phyloP scores from a whole-genome alignment of 1,284 basidiomycete species.

The Moesziomyces globuligerus region DNA sequence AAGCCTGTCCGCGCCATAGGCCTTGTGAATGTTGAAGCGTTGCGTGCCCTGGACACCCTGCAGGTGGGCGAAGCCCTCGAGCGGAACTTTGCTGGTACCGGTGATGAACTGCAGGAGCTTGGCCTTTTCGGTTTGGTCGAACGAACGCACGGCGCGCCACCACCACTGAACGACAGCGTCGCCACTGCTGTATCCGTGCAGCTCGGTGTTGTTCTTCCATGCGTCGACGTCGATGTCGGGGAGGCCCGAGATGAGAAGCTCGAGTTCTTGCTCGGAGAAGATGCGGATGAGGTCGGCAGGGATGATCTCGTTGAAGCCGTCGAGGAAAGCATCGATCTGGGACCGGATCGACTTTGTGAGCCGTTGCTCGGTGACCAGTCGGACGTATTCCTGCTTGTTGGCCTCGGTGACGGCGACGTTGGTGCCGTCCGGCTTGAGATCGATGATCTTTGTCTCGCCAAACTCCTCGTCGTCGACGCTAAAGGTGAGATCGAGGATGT shows the following conservation, averaged over 20 bases:
- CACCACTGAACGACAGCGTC: slow-evolving; percentile 98
- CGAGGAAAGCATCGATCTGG: slow-evolving; percentile 79
- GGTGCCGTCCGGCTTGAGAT: slow-evolving; percentile 61
- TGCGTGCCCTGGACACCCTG: slow-evolving; percentile 95
- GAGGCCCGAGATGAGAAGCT: slow-evolving; percentile 95
- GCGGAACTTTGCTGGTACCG: slow-evolving; percentile 87
- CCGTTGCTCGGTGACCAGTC: slow-evolving; percentile 87
- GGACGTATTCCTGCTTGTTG: slow-evolving; percentile 96
- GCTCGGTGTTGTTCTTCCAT: slow-evolving; percentile 93
- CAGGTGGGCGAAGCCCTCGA: slow-evolving; percentile 89
- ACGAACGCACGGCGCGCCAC: slow-evolving; percentile 98
- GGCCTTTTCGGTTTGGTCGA: slow-evolving; percentile 94
- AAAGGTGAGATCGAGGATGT: slow-evolving; percentile 81
- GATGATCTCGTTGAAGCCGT: slow-evolving; percentile 95
- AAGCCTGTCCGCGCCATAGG: slow-evolving; percentile 85
- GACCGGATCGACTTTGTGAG: slow-evolving; percentile 84
- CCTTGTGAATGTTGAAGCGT: slow-evolving; percentile 94
- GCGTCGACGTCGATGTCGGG: slow-evolving; percentile 99
- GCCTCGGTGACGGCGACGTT: slow-evolving; percentile 73
- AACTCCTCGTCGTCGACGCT: slow-evolving; percentile 87
- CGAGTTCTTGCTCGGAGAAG: slow-evolving; percentile 97
- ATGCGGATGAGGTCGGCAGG: slow-evolving; percentile 72
- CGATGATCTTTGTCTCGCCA: slow-evolving; percentile 63
- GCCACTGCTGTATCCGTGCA: slow-evolving; percentile 77
- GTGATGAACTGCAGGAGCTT: slow-evolving; percentile 91